These are phyloP conservation scores for Monilinia fructigena DNA, from an alignment of 2,329 filamentous ascomycete species.

Conservation along the genomic window DNA sequence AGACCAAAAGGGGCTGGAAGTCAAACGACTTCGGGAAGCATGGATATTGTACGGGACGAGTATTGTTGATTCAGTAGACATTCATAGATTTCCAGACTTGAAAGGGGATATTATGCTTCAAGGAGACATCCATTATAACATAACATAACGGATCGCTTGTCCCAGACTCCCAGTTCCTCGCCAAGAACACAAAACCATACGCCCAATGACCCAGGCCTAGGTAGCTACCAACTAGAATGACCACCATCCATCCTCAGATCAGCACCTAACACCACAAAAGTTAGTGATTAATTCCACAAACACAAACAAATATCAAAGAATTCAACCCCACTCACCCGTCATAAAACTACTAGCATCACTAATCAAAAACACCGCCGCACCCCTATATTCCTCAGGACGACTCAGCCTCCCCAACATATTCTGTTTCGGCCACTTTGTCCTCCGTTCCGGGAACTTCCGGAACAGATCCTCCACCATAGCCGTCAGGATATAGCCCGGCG, in stretches of 20 bases:
- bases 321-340: conserved; percentile 50
- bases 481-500: conserved; percentile 76
- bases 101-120: no score
- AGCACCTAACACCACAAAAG: background rate
- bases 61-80: no score
- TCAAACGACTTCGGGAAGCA: no score
- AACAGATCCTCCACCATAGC: conserved; percentile 84
- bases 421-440: conserved; percentile 70
- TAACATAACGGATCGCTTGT: background rate
- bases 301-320: background rate
- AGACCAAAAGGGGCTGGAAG: no score
- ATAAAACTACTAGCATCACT: conserved; percentile 69
- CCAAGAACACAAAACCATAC: no score
- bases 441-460: conserved; percentile 67
- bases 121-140: no score
- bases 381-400: conserved; percentile 66
- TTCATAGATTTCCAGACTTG: no score
- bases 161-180: no score
- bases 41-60: no score
- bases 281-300: background rate
- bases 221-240: background rate
- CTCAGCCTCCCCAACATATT: conserved; percentile 79
- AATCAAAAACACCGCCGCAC: conserved; percentile 66
- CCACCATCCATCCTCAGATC: conserved; percentile 8
- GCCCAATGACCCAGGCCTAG: background rate